Evolutionary conservation across 78 protist genomes (phyloP), one percentile per base, ranked within the genome.

Genomic region (Dictyostelium brefeldianum): DNA sequence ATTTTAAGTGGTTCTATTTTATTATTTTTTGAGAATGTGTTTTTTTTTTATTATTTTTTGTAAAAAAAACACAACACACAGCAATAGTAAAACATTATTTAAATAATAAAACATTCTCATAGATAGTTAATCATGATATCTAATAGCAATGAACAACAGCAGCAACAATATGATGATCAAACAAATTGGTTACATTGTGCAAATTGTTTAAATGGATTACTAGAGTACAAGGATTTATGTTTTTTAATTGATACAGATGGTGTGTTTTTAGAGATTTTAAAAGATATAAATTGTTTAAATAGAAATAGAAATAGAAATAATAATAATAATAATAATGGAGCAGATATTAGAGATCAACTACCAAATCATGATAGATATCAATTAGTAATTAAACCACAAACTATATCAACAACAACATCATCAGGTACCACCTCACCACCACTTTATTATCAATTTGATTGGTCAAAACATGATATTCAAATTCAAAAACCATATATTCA

Each of bases 231-330:
- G 31, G 9, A 67, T 29, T 31, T 67, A 31, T 12, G 48, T 14
- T 29, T 67, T 67, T 67, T 29, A 14, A 67, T 67, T 67, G 75
- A 67, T 31, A 67, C 17, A 14, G 75, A 67, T 3, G 75, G 75
- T 67, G 75, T 67, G 7, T 67, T 29, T 67, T 17, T 67, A 31
- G 75, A 67, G 25, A 22, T 67, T 5, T 4, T 67, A 25, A 67
- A 36, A 31, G 75, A 67, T 29, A 31, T 36, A 36, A 1, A 36
- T 36, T 36, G 43, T 36, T 36, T 36, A 36, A 36, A 36, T 36
- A 36, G 43, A 36, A 36, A 36, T 36, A 36, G 43, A 36, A 36
- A 36, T n/a, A n/a, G n/a, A n/a, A 22, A 59, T 59, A 29, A 59
- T 22, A 10, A 22, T 12, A 59, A n/a, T 9, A 25, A 62, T 62